Conservation (phyloP, 768 basidiomycete species). For the Gloeostereum incarnatum region DNA sequence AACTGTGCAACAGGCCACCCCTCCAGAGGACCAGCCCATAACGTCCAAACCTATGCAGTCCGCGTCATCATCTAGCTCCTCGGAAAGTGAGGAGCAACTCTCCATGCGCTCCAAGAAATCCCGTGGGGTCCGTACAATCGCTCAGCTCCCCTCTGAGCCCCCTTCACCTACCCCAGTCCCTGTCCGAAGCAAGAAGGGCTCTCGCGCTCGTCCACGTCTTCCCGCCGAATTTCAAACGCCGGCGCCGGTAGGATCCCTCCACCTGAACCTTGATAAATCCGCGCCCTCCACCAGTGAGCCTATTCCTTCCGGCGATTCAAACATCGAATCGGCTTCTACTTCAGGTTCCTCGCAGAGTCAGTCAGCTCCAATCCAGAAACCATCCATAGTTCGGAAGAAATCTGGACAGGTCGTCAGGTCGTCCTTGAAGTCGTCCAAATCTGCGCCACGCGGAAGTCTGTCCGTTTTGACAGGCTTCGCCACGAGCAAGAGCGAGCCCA, state of each 20-base stretch:
- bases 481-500: conserved; percentile 66
- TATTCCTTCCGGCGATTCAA: neutral
- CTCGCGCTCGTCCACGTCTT: conserved; percentile 7
- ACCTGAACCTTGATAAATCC: neutral
- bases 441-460: conserved; percentile 38
- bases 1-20: conserved; percentile 18
- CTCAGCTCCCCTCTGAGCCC: conserved; percentile 25
- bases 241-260: conserved; percentile 5
- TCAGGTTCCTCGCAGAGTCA: neutral
- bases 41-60: conserved; percentile 10
- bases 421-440: conserved; percentile 69
- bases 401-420: conserved; percentile 90
- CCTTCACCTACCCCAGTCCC: conserved; percentile 33
- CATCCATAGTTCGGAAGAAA: conserved; percentile 75
- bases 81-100: conserved; percentile 24
- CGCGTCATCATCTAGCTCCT: conserved; percentile 23
- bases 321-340: conserved; percentile 1
- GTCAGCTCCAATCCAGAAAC: conserved; percentile 1
- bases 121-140: conserved; percentile 17
- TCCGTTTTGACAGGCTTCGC: conserved; percentile 39
- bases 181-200: conserved; percentile 9
- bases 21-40: conserved; percentile 11
- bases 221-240: conserved; percentile 7
- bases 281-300: neutral
- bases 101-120: conserved; percentile 27